phyloP scores from a whole-genome alignment of 192 early-diverging fungal genomes.

The Coemansia sp. region DNA sequence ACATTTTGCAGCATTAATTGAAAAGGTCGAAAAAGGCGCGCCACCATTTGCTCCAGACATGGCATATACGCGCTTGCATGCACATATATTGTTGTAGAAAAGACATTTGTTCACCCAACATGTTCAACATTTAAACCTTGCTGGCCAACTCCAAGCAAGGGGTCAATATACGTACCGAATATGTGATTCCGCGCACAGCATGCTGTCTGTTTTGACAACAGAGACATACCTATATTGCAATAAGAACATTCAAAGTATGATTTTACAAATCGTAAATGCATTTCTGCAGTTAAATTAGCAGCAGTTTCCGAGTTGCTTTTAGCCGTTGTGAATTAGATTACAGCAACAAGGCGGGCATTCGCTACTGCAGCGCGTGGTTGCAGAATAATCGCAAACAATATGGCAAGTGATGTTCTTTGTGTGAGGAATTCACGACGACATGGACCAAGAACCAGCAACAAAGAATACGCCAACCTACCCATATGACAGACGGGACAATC shows the following conservation, averaged over 20 bases:
- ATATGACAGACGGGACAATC: conserved; percentile 38
- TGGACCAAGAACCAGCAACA: neutral
- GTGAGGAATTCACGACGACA: neutral
- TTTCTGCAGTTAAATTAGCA: neutral
- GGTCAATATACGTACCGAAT: conserved; percentile 29
- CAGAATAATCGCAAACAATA: neutral
- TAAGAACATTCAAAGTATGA: neutral
- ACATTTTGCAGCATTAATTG: conserved; percentile 1
- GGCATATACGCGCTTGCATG: conserved; percentile 7
- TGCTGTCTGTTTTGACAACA: conserved; percentile 30
- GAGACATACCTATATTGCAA: conserved; percentile 32
- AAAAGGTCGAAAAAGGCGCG: neutral
- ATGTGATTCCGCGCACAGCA: conserved; percentile 35
- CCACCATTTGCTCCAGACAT: neutral
- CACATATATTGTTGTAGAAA: conserved; percentile 1
- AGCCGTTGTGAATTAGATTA: neutral
- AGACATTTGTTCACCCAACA: neutral
- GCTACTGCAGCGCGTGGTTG: neutral
- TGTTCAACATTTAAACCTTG: neutral
- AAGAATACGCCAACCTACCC: conserved; percentile 18
- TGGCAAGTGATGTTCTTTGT: neutral
- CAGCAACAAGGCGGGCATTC: neutral
- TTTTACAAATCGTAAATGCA: neutral
- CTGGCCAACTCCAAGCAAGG: neutral
- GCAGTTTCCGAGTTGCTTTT: neutral